Percentiles rank a stretch among this genome's conserved stretches.
These are phyloP conservation scores for Iberis amara DNA, from an alignment of 441 rosid species.

Conservation along the genomic window DNA sequence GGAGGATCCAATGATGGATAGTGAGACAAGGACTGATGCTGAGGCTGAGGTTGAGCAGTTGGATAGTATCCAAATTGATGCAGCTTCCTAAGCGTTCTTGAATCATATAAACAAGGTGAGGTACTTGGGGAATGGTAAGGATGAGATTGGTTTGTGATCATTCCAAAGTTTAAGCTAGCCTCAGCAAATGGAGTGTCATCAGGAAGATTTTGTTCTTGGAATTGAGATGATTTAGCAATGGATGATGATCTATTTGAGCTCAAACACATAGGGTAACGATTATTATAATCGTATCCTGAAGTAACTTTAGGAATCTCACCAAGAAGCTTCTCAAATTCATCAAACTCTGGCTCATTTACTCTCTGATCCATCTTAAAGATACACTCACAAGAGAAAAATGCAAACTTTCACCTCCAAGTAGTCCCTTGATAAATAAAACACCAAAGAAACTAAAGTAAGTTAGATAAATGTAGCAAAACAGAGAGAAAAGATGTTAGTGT, in stretches of 20 bases:
- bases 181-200: conserved; percentile 57
- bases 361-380: conserved; percentile 46
- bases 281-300: conserved; percentile 37
- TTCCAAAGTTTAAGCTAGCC: conserved; percentile 35
- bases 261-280: conserved; percentile 29
- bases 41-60: conserved; percentile 45
- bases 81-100: conserved; percentile 38
- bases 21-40: conserved; percentile 41
- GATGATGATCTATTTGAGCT: conserved; percentile 37
- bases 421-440: neutral
- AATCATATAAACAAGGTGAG: conserved; percentile 37
- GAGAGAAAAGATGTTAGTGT: conserved; percentile 19
- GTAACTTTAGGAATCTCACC: conserved; percentile 81
- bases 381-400: neutral
- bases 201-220: conserved; percentile 42
- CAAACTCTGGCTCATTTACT: conserved; percentile 51
- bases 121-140: conserved; percentile 30
- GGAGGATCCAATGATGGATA: conserved; percentile 45
- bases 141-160: conserved; percentile 20
- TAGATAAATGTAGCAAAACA: neutral
- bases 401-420: conserved; percentile 4
- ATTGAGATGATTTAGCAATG: conserved; percentile 29
- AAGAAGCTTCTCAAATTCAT: conserved; percentile 76
- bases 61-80: conserved; percentile 42
- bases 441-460: neutral